These are phyloP conservation scores for Blastocystis sp. DNA, from an alignment of 352 stramenopile genomes.

Conservation along the genomic window DNA sequence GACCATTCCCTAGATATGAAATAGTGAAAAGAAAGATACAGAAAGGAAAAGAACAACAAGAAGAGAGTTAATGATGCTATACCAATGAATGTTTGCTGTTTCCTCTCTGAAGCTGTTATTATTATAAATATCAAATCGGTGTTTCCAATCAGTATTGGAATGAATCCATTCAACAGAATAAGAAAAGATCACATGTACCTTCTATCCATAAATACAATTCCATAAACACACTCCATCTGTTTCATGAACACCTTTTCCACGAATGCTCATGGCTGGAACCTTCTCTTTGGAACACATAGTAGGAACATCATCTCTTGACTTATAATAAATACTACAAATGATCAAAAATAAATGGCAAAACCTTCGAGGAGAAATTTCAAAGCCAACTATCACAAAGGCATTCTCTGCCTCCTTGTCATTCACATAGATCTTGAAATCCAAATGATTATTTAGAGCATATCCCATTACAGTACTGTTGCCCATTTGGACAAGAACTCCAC, in stretches of 20 bases:
- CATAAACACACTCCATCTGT: slow-evolving; percentile 52
- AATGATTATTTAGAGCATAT: slow-evolving; percentile 91
- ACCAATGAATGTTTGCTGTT: slow-evolving; percentile 91
- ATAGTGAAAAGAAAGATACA: not conserved
- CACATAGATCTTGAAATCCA: slow-evolving; percentile 97
- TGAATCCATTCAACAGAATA: slow-evolving; percentile 97
- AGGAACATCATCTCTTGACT: not conserved
- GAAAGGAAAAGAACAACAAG: slow-evolving; percentile 98
- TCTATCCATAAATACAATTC: not conserved
- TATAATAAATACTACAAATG: slow-evolving; percentile 35
- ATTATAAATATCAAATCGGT: slow-evolving; percentile 98
- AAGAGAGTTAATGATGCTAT: slow-evolving; percentile 97
- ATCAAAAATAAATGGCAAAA: not conserved
- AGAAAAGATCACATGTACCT: slow-evolving; percentile 78
- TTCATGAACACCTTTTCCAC: slow-evolving; percentile 73
- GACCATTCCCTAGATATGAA: slow-evolving; percentile 83
- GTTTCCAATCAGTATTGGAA: slow-evolving; percentile 91
- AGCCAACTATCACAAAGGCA: slow-evolving; percentile 93
- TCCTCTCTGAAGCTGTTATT: slow-evolving; percentile 81
- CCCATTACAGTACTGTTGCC: slow-evolving; percentile 78
- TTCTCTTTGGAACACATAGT: not conserved
- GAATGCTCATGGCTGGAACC: slow-evolving; percentile 73
- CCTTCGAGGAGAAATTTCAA: slow-evolving; percentile 78
- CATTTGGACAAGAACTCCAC: slow-evolving; percentile 76
- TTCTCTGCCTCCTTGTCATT: slow-evolving; percentile 76